These are phyloP conservation scores for Suillus fuscotomentosus DNA, from an alignment of 768 basidiomycete genomes.

Conservation along the genomic window DNA sequence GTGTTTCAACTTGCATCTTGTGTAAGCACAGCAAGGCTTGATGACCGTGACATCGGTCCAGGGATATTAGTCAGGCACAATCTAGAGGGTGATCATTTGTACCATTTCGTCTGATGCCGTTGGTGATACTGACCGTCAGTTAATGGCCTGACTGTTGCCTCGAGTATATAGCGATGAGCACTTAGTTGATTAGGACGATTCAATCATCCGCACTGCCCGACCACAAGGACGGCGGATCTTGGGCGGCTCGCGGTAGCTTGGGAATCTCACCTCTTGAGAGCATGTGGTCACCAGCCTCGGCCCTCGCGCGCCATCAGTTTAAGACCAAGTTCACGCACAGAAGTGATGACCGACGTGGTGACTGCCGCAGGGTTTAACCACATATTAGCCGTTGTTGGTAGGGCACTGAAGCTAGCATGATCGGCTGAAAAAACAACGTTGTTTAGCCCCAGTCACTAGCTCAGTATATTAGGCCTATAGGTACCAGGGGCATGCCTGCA, in stretches of 20 bases:
- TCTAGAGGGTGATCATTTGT: neutral
- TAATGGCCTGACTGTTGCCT: neutral
- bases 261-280: neutral
- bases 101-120: neutral
- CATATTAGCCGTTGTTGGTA: too few species aligned
- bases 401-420: neutral
- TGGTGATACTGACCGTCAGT: neutral
- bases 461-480: neutral
- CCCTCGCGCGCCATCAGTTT: neutral
- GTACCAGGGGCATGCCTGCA: neutral
- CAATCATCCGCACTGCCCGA: neutral
- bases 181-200: neutral
- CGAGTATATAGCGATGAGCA: too few species aligned
- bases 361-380: neutral
- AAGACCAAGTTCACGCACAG: neutral
- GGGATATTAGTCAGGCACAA: neutral
- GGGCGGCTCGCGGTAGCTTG: too few species aligned
- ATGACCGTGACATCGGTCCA: neutral
- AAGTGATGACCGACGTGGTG: neutral
- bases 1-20: neutral
- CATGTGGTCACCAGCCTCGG: neutral
- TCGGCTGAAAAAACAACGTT: neutral
- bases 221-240: neutral
- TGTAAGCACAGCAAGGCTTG: neutral
- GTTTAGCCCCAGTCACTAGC: neutral